Conservation (phyloP, 306 rosid genomes). For the Delonix regia region DNA sequence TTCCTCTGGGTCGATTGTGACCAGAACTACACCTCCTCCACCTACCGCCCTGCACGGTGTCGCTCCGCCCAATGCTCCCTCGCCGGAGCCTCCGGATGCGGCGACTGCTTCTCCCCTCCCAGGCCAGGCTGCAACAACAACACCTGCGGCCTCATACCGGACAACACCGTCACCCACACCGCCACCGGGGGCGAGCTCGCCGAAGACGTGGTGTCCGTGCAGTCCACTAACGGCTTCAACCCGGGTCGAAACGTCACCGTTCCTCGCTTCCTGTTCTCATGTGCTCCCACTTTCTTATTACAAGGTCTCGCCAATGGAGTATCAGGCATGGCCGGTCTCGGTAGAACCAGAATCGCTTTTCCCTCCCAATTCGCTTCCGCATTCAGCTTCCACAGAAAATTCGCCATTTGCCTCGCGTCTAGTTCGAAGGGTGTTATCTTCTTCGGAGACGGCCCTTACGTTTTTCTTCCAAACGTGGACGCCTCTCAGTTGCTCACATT, state of each 20-base stretch:
- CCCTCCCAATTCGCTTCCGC: conserved; percentile 61
- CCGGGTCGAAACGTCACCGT: conserved; percentile 48
- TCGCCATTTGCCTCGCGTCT: conserved; percentile 55
- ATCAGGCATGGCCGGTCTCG: conserved; percentile 69
- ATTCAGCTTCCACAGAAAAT: conserved; percentile 60
- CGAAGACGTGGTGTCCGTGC: conserved; percentile 43
- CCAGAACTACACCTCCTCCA: conserved; percentile 47
- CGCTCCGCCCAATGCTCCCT: conserved; percentile 62
- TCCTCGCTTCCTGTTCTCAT: conserved; percentile 46
- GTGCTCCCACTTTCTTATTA: conserved; percentile 54
- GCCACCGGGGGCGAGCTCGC: conserved; percentile 61
- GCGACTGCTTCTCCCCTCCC: conserved; percentile 57
- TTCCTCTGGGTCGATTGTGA: conserved; percentile 62
- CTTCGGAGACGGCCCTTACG: conserved; percentile 63
- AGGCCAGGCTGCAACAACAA: conserved; percentile 72
- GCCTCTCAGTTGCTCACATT: conserved; percentile 42
- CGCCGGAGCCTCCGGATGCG: conserved; percentile 49
- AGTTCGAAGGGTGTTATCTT: conserved; percentile 45
- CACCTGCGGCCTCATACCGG: conserved; percentile 48
- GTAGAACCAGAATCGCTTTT: conserved; percentile 50
- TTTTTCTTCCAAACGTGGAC: conserved; percentile 44
- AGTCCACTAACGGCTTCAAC: conserved; percentile 59
- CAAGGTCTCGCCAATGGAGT: conserved; percentile 52
- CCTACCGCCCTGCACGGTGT: conserved; percentile 62
- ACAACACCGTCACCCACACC: conserved; percentile 55